These are phyloP conservation scores for Quercus phellos DNA, from an alignment of 331 rosid genomes.

Conservation along the genomic window DNA sequence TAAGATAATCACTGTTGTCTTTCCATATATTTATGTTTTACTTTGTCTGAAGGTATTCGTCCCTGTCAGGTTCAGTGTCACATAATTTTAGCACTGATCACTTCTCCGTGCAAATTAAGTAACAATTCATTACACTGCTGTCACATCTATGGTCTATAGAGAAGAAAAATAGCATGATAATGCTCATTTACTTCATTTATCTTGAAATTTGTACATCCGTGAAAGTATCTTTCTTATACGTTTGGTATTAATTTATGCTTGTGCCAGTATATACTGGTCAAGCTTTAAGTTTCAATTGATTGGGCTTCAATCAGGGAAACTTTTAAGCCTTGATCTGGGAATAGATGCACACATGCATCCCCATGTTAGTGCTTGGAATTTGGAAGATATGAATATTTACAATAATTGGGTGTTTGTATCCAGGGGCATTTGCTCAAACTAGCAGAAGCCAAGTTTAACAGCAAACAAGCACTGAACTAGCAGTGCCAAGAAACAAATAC, in stretches of 20 bases:
- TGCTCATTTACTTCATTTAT: neutral
- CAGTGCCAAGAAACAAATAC: no score
- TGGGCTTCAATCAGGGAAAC: neutral
- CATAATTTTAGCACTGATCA: neutral
- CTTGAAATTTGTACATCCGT: constrained; percentile 4
- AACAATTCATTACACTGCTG: neutral
- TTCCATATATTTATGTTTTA: neutral
- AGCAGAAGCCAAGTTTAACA: no score
- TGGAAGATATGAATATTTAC: neutral
- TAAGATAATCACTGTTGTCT: neutral
- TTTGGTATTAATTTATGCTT: neutral
- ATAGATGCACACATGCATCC: neutral
- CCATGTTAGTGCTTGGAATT: neutral
- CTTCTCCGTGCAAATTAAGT: neutral
- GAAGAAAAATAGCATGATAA: neutral
- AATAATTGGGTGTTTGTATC: neutral
- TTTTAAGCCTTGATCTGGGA: neutral
- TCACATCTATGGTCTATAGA: neutral
- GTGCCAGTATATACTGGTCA: neutral
- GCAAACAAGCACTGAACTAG: no score
- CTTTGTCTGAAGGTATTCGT: neutral
- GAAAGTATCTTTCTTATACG: neutral
- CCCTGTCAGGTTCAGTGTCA: neutral
- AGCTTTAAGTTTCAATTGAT: neutral
- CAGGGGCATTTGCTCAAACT: neutral